Conservation (phyloP, 192 early-diverging fungal species). For the Gigaspora rosea region DNA sequence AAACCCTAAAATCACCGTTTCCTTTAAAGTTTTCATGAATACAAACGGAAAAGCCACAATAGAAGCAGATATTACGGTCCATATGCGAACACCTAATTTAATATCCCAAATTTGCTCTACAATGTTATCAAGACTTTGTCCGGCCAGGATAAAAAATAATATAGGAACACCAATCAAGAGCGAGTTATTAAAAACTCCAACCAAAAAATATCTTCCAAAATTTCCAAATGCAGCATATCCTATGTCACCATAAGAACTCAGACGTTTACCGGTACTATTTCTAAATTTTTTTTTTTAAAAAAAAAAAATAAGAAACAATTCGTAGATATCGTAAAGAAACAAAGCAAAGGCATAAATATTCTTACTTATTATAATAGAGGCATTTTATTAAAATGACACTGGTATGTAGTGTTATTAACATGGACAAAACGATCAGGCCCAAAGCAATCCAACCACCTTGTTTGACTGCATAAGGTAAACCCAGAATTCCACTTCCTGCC, state of each 20-base stretch:
- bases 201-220: conserved; percentile 57
- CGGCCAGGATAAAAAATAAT: conserved; percentile 76
- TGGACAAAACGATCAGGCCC: conserved; percentile 68
- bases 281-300: not conserved
- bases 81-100: conserved; percentile 50
- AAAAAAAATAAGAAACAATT: not conserved
- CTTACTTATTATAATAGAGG: conserved; percentile 64
- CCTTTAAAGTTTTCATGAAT: conserved; percentile 74
- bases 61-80: conserved; percentile 65
- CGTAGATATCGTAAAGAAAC: not conserved
- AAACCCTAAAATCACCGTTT: conserved; percentile 54
- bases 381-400: conserved; percentile 73
- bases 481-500: conserved; percentile 77
- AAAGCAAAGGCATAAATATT: not conserved
- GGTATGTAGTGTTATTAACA: conserved; percentile 69
- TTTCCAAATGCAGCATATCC: conserved; percentile 73
- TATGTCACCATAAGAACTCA: conserved; percentile 66
- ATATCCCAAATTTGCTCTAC: conserved; percentile 45
- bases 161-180: conserved; percentile 70
- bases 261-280: conserved; percentile 46
- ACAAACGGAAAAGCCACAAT: conserved; percentile 75
- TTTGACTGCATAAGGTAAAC: conserved; percentile 78
- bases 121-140: conserved; percentile 66
- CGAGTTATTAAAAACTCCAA: conserved; percentile 64
- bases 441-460: conserved; percentile 78